A percentile compares a stretch with the other conserved stretches of the same genome.
Evolutionary conservation across 148 eudicot species (phyloP).

Genomic region (Silene conica): DNA sequence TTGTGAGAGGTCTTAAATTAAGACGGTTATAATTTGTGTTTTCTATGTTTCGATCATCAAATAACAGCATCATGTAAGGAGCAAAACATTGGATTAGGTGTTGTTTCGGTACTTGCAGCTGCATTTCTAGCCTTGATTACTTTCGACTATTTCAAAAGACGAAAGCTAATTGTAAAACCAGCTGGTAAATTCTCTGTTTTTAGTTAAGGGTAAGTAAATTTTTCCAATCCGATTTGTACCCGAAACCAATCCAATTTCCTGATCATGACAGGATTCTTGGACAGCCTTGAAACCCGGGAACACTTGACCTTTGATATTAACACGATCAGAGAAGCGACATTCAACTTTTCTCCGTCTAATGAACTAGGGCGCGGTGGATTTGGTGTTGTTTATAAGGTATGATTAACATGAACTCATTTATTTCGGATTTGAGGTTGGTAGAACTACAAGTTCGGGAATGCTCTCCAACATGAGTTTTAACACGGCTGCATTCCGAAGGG

Average conservation of each 20-base stretch:
- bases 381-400: slow-evolving; percentile 25
- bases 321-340: slow-evolving; percentile 13
- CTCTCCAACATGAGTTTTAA: too few species aligned
- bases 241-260: not conserved
- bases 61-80: slow-evolving; percentile 1
- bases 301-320: slow-evolving; percentile 7
- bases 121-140: not conserved
- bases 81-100: slow-evolving; percentile 4
- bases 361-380: slow-evolving; percentile 25
- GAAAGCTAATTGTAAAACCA: slow-evolving; percentile 5
- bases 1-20: too few species aligned
- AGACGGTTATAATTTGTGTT: too few species aligned
- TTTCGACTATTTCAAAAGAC: not conserved
- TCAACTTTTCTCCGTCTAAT: slow-evolving; percentile 13
- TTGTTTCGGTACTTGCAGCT: not conserved
- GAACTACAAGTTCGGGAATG: too few species aligned
- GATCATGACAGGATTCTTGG: slow-evolving; percentile 12
- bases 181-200: not conserved
- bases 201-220: not conserved
- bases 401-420: too few species aligned
- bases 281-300: slow-evolving; percentile 21
- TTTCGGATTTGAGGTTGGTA: too few species aligned
- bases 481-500: too few species aligned
- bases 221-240: not conserved
- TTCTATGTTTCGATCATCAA: not conserved